Evolutionary conservation across 768 basidiomycete species (phyloP), one percentile per base, ranked within the genome.

Genomic region (Podaxis sp.): DNA sequence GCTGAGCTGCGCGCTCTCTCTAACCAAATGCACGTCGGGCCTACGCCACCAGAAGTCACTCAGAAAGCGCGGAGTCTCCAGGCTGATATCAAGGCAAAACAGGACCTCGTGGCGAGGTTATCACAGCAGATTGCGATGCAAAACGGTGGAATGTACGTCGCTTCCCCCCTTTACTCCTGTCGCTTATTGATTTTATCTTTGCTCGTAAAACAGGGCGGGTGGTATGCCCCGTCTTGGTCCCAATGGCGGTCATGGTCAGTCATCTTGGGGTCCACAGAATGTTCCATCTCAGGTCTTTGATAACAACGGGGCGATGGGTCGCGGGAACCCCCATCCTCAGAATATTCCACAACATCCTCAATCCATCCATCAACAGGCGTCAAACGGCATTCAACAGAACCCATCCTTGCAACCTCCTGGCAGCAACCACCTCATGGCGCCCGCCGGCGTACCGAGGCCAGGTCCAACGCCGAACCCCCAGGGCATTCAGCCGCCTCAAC

Each of bases 221-320:
- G 57, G 55, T 8, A 38, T 56, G 43, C 11, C 41, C 29, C 54
- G 50, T 36, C 5, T 53, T 38, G 55, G 51, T 50, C 61, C 49
- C 17, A 56, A 41, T 15, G 27, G 47, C 37, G 49, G 51, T 12
- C 47, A 55, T 9, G 43, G 47, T 19, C 59, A 60, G 24, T 25
- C 59, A 38, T n/a, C 27, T 25, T 62, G 55, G 61, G 41, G 19
- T 25, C 38, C 43, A 17, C 37, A 38, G 33, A 25, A 50, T 53
- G 58, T 41, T 36, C 56, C 56, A 29, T 51, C 57, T 43, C 62
- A 59, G 40, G n/a, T 49, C 38, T 64, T 64, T 33, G 63, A 64
- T 36, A 64, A 59, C 43, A 54, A 46, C 24, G 58, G 41, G 47
- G 36, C 22, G 22, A 61, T 54, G 40, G 61, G 59, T 33, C 59